Conservation (phyloP, 345 rosid species). For the Hypericum androsaemum region DNA sequence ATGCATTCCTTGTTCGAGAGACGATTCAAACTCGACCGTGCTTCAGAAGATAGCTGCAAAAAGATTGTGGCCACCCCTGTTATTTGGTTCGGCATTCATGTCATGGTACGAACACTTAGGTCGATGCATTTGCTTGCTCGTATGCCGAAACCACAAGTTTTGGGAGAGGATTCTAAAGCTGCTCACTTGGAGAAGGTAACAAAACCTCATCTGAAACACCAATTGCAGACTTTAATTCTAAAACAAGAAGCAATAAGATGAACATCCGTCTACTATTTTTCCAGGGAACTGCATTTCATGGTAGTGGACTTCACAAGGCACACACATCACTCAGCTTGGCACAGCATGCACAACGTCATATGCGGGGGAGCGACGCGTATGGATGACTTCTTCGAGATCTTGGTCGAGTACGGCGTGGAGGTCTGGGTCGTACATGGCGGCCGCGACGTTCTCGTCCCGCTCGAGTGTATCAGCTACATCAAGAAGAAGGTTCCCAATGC, state of each 20-base stretch:
- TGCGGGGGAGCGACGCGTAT: conserved; percentile 59
- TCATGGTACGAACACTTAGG: conserved; percentile 80
- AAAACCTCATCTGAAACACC: too few species aligned
- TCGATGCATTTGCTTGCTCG: conserved; percentile 46
- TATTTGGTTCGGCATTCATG: conserved; percentile 52
- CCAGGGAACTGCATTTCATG: conserved; percentile 40
- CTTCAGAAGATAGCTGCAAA: conserved; percentile 50
- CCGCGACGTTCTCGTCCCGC: conserved; percentile 38
- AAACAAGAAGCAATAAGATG: not conserved
- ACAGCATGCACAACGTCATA: conserved; percentile 66
- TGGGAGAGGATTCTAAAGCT: conserved; percentile 63
- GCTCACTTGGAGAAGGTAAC: conserved; percentile 47
- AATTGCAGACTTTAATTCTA: too few species aligned
- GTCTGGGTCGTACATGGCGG: conserved; percentile 55
- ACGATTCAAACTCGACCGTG: conserved; percentile 33
- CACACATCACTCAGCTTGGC: conserved; percentile 82
- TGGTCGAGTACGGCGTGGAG: conserved; percentile 23
- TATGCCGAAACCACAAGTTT: conserved; percentile 50
- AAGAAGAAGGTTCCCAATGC: conserved; percentile 37
- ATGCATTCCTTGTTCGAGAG: conserved; percentile 28
- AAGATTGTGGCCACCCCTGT: conserved; percentile 62
- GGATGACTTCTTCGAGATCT: conserved; percentile 37
- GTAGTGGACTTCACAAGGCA: conserved; percentile 43
- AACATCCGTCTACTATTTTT: not conserved
- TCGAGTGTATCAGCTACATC: conserved; percentile 45